Conservation (phyloP, 371 early-diverging fungal species). For the Zopfochytrium polystomum region DNA sequence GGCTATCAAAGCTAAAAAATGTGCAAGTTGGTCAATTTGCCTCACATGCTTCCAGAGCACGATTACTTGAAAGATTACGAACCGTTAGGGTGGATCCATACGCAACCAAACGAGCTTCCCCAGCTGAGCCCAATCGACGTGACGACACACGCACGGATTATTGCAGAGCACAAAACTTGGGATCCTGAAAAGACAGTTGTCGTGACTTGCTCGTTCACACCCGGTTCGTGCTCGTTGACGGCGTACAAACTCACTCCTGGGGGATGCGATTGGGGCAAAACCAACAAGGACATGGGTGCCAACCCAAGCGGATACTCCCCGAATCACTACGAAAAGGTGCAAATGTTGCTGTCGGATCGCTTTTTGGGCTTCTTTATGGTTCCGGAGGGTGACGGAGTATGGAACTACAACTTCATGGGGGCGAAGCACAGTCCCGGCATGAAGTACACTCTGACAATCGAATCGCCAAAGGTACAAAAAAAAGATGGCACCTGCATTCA, state of each 20-base stretch:
- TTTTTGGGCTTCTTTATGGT: conserved; percentile 98
- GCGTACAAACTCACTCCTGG: conserved; percentile 92
- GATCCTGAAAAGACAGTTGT: conserved; percentile 91
- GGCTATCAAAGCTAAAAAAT: not conserved
- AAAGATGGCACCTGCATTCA: not conserved
- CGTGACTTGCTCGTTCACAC: conserved; percentile 93
- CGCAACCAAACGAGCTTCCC: conserved; percentile 90
- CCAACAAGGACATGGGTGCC: conserved; percentile 52
- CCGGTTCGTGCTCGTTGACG: conserved; percentile 93
- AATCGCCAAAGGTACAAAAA: conserved; percentile 69
- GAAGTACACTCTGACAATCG: conserved; percentile 85
- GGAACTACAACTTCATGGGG: conserved; percentile 98
- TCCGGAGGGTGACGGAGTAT: conserved; percentile 81
- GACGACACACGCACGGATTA: conserved; percentile 80
- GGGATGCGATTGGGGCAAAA: conserved; percentile 94
- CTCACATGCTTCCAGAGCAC: conserved; percentile 83
- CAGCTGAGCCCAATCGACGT: conserved; percentile 91
- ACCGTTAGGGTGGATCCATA: conserved; percentile 98
- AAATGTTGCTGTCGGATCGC: conserved; percentile 89
- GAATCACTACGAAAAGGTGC: conserved; percentile 89
- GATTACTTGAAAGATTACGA: conserved; percentile 83
- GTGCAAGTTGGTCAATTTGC: conserved; percentile 79
- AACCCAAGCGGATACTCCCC: conserved; percentile 87
- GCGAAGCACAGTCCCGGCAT: conserved; percentile 84
- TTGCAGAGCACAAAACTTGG: conserved; percentile 88